Evolutionary conservation across 352 stramenopile species (phyloP), one percentile per base, ranked within the genome.

Genomic region (Pythium monospermum): DNA sequence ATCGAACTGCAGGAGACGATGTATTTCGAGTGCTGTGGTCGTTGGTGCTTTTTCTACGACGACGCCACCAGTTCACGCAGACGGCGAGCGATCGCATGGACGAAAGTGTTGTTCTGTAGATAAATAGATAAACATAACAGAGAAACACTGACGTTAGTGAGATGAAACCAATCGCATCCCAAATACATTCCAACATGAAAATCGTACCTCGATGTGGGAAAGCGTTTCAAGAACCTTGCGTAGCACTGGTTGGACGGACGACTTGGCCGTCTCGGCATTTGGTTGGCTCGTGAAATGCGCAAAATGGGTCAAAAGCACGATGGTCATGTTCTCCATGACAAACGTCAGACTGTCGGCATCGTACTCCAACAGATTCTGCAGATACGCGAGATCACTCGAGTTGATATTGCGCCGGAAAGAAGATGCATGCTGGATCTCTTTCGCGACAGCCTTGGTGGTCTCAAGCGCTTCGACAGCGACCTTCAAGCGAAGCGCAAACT

Each of bases 261-360:
- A 52, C 50, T 64, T 60, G 36, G 64, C 54, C 2, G 57, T 49
- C 36, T 81, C 69, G 22, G 64, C 28, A n/a, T n/a, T n/a, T 13
- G 22, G 43, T 32, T 73, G 60, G 18, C 46, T 49, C 32, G 81
- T 30, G 57, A 82, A 89, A 64, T 91, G 82, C 21, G 64, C 53
- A 26, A 89, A 82, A 59, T 93, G 82, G 22, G 83, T 65, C 41
- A 84, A 38, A 38, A 91, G 64, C 47, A 90, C 65, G 18, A 87
- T 70, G 15, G 78, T 62, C 69, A 86, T 83, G 64, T 89, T 90
- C 68, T 93, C 79, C 16, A 85, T 66, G 33, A 88, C 59, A 39
- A 93, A 93, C 12, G 65, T 55, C 58, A 90, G 54, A 46, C 77
- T 91, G 47, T 93, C 82, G 16, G 55, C 54, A 59, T 93, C 73